These are phyloP conservation scores for Boletus sensibilis DNA, from an alignment of 768 basidiomycete species.

Conservation along the genomic window DNA sequence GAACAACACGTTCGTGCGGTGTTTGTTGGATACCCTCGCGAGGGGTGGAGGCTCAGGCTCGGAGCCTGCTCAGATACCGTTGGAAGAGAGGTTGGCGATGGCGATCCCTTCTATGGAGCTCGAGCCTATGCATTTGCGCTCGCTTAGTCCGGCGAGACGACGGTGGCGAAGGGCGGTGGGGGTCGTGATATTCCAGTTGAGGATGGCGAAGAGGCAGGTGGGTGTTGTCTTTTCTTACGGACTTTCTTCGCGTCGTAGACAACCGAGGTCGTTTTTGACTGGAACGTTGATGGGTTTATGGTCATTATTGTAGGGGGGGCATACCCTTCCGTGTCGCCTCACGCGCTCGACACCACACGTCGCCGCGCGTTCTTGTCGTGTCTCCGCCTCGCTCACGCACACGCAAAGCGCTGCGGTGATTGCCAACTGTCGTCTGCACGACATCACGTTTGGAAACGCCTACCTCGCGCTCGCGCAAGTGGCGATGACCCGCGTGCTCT, in stretches of 20 bases:
- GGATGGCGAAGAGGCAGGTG: constrained; percentile 38
- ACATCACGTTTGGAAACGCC: constrained; percentile 51
- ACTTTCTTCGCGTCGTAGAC: not conserved
- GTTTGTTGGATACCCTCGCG: constrained; percentile 44
- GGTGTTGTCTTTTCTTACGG: not conserved
- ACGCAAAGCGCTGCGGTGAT: constrained; percentile 35
- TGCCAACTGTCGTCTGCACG: constrained; percentile 39
- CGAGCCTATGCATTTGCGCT: constrained; percentile 28
- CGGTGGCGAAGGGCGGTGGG: constrained; percentile 50
- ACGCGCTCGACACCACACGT: constrained; percentile 35
- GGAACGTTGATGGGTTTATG: not conserved
- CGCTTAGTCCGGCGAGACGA: constrained; percentile 35
- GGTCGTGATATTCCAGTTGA: constrained; percentile 34
- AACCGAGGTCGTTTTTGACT: not conserved
- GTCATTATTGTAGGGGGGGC: constrained; percentile 46
- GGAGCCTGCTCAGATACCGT: constrained; percentile 17
- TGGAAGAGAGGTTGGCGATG: constrained; percentile 43
- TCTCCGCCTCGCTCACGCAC: constrained; percentile 25
- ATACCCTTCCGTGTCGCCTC: constrained; percentile 48
- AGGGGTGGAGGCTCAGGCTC: not conserved
- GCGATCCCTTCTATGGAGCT: constrained; percentile 40
- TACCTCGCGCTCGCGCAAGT: constrained; percentile 51
- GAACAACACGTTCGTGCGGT: constrained; percentile 40
- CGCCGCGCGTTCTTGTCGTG: constrained; percentile 37
- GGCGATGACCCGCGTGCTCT: constrained; percentile 50